Conservation (phyloP, 2,329 filamentous ascomycete species). For the Beauveria caledonica region DNA sequence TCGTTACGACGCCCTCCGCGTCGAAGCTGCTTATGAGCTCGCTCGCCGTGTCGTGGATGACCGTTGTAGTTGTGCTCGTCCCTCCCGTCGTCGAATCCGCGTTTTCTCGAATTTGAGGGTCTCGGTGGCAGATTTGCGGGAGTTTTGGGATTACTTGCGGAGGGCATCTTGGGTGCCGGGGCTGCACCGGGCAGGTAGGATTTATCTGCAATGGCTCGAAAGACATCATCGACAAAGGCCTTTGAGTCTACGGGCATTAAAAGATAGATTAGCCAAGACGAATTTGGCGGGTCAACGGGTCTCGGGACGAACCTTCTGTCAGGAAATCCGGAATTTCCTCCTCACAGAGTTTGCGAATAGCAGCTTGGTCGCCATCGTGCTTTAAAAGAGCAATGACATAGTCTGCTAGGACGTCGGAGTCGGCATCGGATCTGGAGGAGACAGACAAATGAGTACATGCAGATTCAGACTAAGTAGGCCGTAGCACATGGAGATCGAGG, state of each 20-base stretch:
- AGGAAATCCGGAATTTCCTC: conserved; percentile 69
- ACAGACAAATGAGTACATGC: conserved; percentile 5
- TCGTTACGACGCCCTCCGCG: conserved; percentile 35
- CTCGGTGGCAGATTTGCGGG: conserved; percentile 15
- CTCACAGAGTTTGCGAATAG: conserved; percentile 60
- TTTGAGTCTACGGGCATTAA: conserved; percentile 24
- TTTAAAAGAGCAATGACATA: conserved; percentile 73
- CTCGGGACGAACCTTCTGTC: conserved; percentile 43
- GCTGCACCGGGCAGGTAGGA: conserved; percentile 50
- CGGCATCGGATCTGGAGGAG: conserved; percentile 60
- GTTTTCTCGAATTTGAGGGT: conserved; percentile 23
- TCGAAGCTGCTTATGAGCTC: conserved; percentile 52
- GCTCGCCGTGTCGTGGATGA: conserved; percentile 25
- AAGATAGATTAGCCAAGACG: not conserved
- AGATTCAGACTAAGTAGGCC: not conserved
- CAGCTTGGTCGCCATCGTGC: conserved; percentile 57
- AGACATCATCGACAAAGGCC: conserved; percentile 62
- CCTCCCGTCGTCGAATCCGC: conserved; percentile 25
- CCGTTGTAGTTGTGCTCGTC: conserved; percentile 17
- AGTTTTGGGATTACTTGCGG: not conserved
- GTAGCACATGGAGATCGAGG: conserved; percentile 8
- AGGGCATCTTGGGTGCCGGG: conserved; percentile 27
- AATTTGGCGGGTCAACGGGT: too few relatives aligned
- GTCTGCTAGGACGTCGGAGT: conserved; percentile 73
- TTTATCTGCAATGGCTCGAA: conserved; percentile 55